Evolutionary conservation across 352 stramenopile genomes (phyloP).

Genomic region (Phytophthora europaea): DNA sequence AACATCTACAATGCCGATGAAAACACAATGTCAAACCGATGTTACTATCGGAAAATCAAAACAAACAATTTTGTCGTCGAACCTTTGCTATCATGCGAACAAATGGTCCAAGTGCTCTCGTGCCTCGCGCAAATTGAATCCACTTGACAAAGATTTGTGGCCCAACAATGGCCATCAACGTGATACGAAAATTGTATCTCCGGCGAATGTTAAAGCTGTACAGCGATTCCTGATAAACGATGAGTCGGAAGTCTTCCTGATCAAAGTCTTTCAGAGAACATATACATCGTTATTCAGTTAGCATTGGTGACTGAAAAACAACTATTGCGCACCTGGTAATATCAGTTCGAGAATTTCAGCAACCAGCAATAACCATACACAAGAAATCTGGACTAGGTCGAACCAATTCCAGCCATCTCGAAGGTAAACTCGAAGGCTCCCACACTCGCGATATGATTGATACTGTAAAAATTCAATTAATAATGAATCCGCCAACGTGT

Average conservation of each 20-base stretch:
- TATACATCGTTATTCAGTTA: not conserved
- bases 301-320: not conserved
- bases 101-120: constrained; percentile 72
- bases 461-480: constrained; percentile 21
- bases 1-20: constrained; percentile 82
- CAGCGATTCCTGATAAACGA: constrained; percentile 71
- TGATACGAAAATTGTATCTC: constrained; percentile 78
- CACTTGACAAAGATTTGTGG: constrained; percentile 86
- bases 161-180: constrained; percentile 81
- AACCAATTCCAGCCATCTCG: constrained; percentile 85
- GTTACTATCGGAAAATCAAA: not conserved
- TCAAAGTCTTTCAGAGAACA: constrained; percentile 10
- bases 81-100: constrained; percentile 91
- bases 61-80: not conserved
- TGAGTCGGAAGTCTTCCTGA: constrained; percentile 57
- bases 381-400: constrained; percentile 76
- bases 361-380: constrained; percentile 71
- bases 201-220: constrained; percentile 66
- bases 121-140: constrained; percentile 84
- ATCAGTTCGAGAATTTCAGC: constrained; percentile 63
- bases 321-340: constrained; percentile 17
- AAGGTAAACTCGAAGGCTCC: constrained; percentile 69
- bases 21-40: not conserved
- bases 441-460: constrained; percentile 58
- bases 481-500: not conserved